These are phyloP conservation scores for Xylariaceae sp. DNA, from an alignment of 2,329 filamentous ascomycete genomes.

Conservation along the genomic window DNA sequence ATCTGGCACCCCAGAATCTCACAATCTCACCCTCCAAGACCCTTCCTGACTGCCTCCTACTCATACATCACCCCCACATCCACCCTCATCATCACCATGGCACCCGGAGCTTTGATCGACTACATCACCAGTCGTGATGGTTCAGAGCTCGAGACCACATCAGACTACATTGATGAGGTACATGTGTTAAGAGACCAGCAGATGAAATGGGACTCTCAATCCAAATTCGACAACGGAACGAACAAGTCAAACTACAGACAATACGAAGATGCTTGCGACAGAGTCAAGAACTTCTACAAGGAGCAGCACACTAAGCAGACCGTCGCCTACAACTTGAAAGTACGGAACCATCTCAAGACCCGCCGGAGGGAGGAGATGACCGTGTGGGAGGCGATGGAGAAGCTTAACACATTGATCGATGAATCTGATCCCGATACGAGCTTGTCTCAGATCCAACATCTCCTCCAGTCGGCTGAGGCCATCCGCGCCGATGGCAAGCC, in stretches of 20 bases:
- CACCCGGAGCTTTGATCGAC: slow-evolving; percentile 29
- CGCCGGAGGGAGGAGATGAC: slow-evolving; percentile 68
- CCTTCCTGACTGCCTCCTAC: too few relatives aligned
- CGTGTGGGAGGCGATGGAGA: slow-evolving; percentile 89
- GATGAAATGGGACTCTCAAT: slow-evolving; percentile 41
- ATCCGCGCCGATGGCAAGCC: slow-evolving; percentile 82
- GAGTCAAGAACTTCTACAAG: slow-evolving; percentile 82
- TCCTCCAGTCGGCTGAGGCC: slow-evolving; percentile 83
- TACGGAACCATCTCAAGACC: slow-evolving; percentile 66
- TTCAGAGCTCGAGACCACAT: slow-evolving; percentile 39
- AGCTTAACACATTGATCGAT: slow-evolving; percentile 85
- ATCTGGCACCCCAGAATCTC: too few relatives aligned
- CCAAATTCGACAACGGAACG: slow-evolving; percentile 69
- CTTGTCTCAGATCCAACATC: slow-evolving; percentile 83
- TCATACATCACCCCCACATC: too few relatives aligned
- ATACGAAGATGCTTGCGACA: slow-evolving; percentile 77
- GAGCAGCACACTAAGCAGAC: slow-evolving; percentile 71
- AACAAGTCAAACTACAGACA: slow-evolving; percentile 79
- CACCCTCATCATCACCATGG: slow-evolving; percentile 28
- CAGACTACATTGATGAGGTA: slow-evolving; percentile 50
- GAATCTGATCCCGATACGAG: slow-evolving; percentile 87
- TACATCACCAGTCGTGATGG: slow-evolving; percentile 27
- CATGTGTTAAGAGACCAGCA: slow-evolving; percentile 47
- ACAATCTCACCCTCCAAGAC: neutral
- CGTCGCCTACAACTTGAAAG: slow-evolving; percentile 78